Evolutionary conservation across 1,284 basidiomycete species (phyloP).

Genomic region (Chalciporus sp.): DNA sequence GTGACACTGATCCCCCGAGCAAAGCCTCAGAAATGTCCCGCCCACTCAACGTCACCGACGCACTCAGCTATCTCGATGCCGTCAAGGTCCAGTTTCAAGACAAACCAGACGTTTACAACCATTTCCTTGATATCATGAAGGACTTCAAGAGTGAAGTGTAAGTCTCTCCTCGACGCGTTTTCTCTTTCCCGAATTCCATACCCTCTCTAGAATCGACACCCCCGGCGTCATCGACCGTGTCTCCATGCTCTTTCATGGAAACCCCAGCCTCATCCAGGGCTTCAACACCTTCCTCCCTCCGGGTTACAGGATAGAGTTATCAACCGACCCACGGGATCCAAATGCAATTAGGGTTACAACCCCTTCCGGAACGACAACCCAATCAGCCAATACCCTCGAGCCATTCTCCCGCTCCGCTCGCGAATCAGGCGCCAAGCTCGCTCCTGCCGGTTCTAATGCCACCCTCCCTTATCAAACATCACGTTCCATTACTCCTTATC

Average conservation of each 20-base stretch:
- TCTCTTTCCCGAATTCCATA: neutral
- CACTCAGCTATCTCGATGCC: slow-evolving; percentile 95
- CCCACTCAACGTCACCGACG: slow-evolving; percentile 84
- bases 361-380: slow-evolving; percentile 81
- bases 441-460: slow-evolving; percentile 22
- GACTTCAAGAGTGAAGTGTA: slow-evolving; percentile 96
- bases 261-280: slow-evolving; percentile 93
- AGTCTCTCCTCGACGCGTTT: slow-evolving; percentile 38
- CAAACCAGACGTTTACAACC: slow-evolving; percentile 95
- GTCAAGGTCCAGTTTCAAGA: slow-evolving; percentile 94
- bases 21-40: slow-evolving; percentile 35
- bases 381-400: slow-evolving; percentile 47
- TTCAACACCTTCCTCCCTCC: slow-evolving; percentile 99
- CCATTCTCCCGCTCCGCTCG: slow-evolving; percentile 31
- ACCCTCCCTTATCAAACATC: slow-evolving; percentile 24
- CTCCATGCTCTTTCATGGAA: slow-evolving; percentile 92
- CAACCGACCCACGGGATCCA: slow-evolving; percentile 71
- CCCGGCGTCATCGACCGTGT: slow-evolving; percentile 98
- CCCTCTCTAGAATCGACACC: slow-evolving; percentile 85
- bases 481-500: slow-evolving; percentile 51
- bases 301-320: slow-evolving; percentile 96
- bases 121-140: slow-evolving; percentile 99
- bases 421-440: slow-evolving; percentile 8
- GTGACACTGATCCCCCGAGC: slow-evolving; percentile 11
- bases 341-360: slow-evolving; percentile 95